Base-by-base conservation (phyloP, 345 rosid genomes). In the Orychophragmus violaceus region DNA sequence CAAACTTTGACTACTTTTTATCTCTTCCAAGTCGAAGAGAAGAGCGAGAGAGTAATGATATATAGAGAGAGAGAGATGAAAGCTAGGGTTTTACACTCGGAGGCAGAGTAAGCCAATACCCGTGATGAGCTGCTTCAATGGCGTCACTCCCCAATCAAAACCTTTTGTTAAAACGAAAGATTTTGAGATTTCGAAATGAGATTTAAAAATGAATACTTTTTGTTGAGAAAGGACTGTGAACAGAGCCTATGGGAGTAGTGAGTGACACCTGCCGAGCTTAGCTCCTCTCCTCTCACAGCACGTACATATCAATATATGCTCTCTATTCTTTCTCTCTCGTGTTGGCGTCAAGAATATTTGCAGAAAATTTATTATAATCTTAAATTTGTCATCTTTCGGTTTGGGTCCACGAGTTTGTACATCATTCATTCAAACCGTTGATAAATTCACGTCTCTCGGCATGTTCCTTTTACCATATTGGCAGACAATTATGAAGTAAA, bases 231-330 rank as follows among this genome's bases (percentile, higher is more conserved):
- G 42, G 35, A 56, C 52, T 39, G 35, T 41, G 67, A 60, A 73
- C 37, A 54, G 24, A 54, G 59, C 39, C 59, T 54, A 29, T 29
- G 66, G 58, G 60, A 75, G 56, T 37, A 3, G 59, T n/a, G n/a
- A n/a, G n/a, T 46, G 86, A 65, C 83, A 87, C 83, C 83, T 82
- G 81, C 77, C n/a, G n/a, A 73, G 51, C 68, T 53, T 54, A 29
- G 49, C 68, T 73, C 79, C 77, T 70, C 39, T 72, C 74, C 46
- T 24, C 59, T 71, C 64, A 35, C 57, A 33, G 58, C 87, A 79
- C 85, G 84, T 78, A 69, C 62, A 5, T 46, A 21, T n/a, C n/a
- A n/a, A n/a, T n/a, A n/a, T n/a, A n/a, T n/a, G n/a, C n/a, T n/a
- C 51, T 62, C 56, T 45, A 37, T 46, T 44, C 13, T 24, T 9